Percentiles rank a stretch among this genome's conserved stretches.
Evolutionary conservation across 768 basidiomycete species (phyloP).

Genomic region (Auriscalpium microsporum): DNA sequence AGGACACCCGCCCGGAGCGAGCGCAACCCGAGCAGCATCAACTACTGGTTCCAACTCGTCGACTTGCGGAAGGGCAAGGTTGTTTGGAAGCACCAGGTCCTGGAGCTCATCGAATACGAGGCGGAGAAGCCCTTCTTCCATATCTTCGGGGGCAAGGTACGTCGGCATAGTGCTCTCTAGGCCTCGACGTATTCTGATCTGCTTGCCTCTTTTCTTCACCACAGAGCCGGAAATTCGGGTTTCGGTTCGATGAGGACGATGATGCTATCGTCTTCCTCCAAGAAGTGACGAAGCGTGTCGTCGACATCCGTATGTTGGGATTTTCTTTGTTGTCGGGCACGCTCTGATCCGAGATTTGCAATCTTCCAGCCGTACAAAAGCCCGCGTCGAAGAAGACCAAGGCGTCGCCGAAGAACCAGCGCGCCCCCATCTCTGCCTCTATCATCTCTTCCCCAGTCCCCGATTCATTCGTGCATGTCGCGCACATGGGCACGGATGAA

Average conservation of each 20-base stretch:
- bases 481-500: constrained; percentile 52
- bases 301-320: constrained; percentile 28
- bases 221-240: constrained; percentile 40
- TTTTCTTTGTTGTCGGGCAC: too few species aligned
- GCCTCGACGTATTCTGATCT: background rate
- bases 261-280: constrained; percentile 54
- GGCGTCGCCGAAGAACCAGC: constrained; percentile 6
- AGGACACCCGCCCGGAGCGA: constrained; percentile 16
- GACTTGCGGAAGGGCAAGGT: constrained; percentile 49
- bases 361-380: constrained; percentile 23
- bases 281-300: constrained; percentile 46
- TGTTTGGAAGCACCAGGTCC: constrained; percentile 62
- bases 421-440: constrained; percentile 24
- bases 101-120: constrained; percentile 56
- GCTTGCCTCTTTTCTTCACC: constrained; percentile 11
- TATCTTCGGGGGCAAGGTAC: constrained; percentile 75
- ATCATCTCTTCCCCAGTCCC: constrained; percentile 52
- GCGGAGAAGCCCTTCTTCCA: constrained; percentile 91
- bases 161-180: constrained; percentile 21
- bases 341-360: background rate
- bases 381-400: constrained; percentile 9
- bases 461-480: constrained; percentile 57
- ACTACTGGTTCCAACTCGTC: constrained; percentile 58
- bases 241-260: constrained; percentile 50
- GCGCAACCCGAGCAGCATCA: constrained; percentile 17